Conservation (phyloP, 768 basidiomycete species). For the Lactarius sp. region DNA sequence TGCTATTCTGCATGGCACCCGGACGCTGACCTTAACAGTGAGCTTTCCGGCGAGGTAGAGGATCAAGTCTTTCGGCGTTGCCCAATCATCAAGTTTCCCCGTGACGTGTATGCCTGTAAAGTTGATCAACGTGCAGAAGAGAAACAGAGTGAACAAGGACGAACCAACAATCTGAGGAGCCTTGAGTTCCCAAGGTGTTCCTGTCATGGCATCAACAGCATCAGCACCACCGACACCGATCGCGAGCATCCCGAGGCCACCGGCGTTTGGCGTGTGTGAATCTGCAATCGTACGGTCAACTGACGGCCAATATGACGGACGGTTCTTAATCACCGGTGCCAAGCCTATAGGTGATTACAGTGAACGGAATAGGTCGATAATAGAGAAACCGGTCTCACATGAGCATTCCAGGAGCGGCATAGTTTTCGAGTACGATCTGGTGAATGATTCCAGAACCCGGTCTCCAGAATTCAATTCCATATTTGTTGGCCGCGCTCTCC, state of each 20-base stretch:
- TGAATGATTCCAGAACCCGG: constrained; percentile 96
- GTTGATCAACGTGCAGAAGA: constrained; percentile 3
- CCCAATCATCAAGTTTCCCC: constrained; percentile 85
- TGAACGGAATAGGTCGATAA: constrained; percentile 12
- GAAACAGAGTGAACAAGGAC: constrained; percentile 24
- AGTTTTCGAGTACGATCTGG: constrained; percentile 97
- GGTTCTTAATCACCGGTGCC: constrained; percentile 58
- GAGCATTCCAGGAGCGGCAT: constrained; percentile 91
- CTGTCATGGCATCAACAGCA: constrained; percentile 96
- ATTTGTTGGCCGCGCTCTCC: constrained; percentile 84
- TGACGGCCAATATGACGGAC: background rate
- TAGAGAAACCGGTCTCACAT: constrained; percentile 49
- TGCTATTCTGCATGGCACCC: constrained; percentile 31
- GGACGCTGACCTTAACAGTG: constrained; percentile 81
- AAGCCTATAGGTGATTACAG: constrained; percentile 45
- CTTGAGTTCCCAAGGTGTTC: constrained; percentile 97
- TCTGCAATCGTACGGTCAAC: constrained; percentile 41
- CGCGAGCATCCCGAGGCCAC: constrained; percentile 92
- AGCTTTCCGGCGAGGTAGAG: constrained; percentile 90
- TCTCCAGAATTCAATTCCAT: constrained; percentile 97
- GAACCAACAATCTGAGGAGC: constrained; percentile 78
- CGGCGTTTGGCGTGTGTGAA: constrained; percentile 97
- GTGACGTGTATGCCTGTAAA: constrained; percentile 75
- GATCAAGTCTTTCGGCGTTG: constrained; percentile 94
- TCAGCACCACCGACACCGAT: constrained; percentile 99